Conservation (phyloP, 2,329 filamentous ascomycete genomes). For the Dendrostoma leiphaemia region DNA sequence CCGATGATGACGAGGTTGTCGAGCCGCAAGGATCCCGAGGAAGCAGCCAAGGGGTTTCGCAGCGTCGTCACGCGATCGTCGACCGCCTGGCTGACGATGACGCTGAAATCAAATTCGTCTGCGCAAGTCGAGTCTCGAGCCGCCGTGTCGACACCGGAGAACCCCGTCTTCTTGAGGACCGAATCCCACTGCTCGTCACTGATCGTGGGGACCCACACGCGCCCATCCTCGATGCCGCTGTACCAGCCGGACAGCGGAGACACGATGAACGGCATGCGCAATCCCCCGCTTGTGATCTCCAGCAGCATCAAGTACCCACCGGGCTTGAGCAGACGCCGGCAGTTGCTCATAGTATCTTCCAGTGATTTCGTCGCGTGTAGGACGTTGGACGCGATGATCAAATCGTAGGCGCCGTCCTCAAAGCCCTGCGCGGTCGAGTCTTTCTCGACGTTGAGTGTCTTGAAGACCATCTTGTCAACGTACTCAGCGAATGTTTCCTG, state of each 20-base stretch:
- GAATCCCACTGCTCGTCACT: slow-evolving; percentile 24
- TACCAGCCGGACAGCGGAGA: background rate
- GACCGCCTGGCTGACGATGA: slow-evolving; percentile 21
- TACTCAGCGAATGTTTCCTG: background rate
- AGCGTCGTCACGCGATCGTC: slow-evolving; percentile 16
- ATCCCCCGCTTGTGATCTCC: background rate
- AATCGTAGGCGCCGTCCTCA: slow-evolving; percentile 24
- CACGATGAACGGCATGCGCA: background rate
- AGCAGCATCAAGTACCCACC: slow-evolving; percentile 16
- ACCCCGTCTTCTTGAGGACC: slow-evolving; percentile 21
- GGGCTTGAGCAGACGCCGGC: slow-evolving; percentile 29
- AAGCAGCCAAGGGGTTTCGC: slow-evolving; percentile 14
- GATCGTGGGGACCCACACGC: background rate
- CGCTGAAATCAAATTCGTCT: slow-evolving; percentile 9
- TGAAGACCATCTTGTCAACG: background rate
- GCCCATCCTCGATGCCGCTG: background rate
- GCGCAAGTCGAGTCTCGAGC: slow-evolving; percentile 11
- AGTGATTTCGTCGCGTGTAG: slow-evolving; percentile 26
- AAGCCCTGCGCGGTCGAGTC: slow-evolving; percentile 29
- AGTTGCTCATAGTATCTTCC: slow-evolving; percentile 23
- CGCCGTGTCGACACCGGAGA: slow-evolving; percentile 26
- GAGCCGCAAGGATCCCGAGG: background rate
- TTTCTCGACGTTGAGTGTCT: slow-evolving; percentile 27
- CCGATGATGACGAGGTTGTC: background rate
- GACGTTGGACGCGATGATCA: slow-evolving; percentile 31